Percentiles rank a stretch among this genome's conserved stretches.
These are phyloP conservation scores for Sclerotinia trifoliorum DNA, from an alignment of 2,329 filamentous ascomycete species.

Conservation along the genomic window DNA sequence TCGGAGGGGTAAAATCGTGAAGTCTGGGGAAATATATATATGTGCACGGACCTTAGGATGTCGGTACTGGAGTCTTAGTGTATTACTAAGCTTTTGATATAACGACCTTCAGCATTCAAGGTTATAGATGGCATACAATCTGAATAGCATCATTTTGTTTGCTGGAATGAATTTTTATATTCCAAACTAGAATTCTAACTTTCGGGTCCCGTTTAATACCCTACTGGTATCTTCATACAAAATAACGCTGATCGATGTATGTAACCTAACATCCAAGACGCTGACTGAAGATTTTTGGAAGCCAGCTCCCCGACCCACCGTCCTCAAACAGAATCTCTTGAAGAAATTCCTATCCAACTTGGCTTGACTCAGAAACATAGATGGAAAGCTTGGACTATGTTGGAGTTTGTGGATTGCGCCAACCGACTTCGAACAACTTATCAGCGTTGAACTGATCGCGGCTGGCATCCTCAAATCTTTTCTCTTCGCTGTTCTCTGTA, in stretches of 20 bases:
- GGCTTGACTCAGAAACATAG: no score
- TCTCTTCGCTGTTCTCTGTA: background rate
- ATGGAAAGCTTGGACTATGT: no score
- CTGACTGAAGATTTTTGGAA: no score
- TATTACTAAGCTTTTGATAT: conserved; percentile 7
- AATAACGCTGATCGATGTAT: no score
- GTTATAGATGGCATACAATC: background rate
- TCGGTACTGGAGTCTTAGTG: background rate
- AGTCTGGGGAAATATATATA: conserved; percentile 14
- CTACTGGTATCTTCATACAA: no score
- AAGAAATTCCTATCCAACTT: no score
- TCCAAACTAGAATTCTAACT: background rate
- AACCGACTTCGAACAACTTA: background rate
- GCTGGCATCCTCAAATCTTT: background rate
- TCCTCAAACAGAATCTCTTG: no score
- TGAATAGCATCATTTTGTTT: background rate
- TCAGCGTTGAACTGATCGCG: no score
- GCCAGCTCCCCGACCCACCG: no score
- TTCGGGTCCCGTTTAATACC: background rate
- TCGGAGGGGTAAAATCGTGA: conserved; percentile 17
- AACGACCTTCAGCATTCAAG: background rate
- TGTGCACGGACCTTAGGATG: background rate
- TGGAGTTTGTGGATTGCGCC: background rate
- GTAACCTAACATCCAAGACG: no score
- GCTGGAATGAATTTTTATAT: background rate